Evolutionary conservation across 2,329 filamentous ascomycete genomes (phyloP).

Genomic region (Sclerotiophoma versabilis): DNA sequence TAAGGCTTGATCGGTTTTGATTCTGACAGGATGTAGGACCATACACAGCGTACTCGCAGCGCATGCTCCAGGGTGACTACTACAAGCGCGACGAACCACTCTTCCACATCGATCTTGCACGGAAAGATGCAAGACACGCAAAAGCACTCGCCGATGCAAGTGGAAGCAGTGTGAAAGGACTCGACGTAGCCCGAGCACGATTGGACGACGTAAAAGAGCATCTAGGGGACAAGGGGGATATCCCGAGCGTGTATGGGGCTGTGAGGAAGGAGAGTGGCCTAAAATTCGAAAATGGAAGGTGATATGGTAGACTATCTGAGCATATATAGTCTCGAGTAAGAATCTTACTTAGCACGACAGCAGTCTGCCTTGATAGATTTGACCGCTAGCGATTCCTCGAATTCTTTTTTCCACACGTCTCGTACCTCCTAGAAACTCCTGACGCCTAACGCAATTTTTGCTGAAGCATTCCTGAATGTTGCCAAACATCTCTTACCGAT

Average conservation of each 20-base stretch:
- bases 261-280: conserved; percentile 77
- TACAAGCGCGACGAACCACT: conserved; percentile 78
- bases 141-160: conserved; percentile 67
- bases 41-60: conserved; percentile 75
- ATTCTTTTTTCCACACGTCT: no score
- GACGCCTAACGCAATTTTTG: no score
- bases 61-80: conserved; percentile 80
- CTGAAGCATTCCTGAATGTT: no score
- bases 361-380: no score
- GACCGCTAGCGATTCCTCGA: no score
- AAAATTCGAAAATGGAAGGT: conserved; percentile 65
- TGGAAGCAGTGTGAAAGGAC: conserved; percentile 68
- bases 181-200: conserved; percentile 71
- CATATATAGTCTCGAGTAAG: no score
- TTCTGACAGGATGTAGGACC: conserved; percentile 46
- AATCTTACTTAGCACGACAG: no score
- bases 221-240: conserved; percentile 74
- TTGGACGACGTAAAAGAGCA: conserved; percentile 73
- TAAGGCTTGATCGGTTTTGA: background rate
- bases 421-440: no score
- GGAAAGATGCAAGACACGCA: conserved; percentile 83
- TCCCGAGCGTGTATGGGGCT: conserved; percentile 83
- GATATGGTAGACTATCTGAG: no score
- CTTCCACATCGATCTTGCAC: conserved; percentile 81
- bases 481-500: no score